Evolutionary conservation across 495 filamentous ascomycete species (phyloP), one percentile per base, ranked within the genome.

Genomic region (Rhypophila decipiens): DNA sequence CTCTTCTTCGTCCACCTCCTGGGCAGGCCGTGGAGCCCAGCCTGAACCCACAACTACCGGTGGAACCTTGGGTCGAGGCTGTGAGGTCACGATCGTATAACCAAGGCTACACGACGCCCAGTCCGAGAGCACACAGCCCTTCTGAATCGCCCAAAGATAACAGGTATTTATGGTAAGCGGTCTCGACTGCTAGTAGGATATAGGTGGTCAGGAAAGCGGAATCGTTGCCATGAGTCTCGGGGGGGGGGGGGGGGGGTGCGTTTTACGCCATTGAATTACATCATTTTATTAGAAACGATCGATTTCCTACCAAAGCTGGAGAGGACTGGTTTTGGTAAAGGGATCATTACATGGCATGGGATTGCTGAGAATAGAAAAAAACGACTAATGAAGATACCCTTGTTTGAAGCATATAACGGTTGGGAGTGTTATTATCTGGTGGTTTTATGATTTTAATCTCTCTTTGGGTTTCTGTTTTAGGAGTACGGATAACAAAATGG

Each of bases 211-310:
- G n/a, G n/a, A n/a, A n/a, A n/a, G n/a, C n/a, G n/a, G n/a, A n/a
- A n/a, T n/a, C n/a, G n/a, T n/a, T n/a, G n/a, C n/a, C n/a, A n/a
- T n/a, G n/a, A n/a, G n/a, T n/a, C n/a, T n/a, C n/a, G n/a, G n/a
- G n/a, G n/a, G n/a, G n/a, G n/a, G n/a, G n/a, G n/a, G n/a, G n/a
- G n/a, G n/a, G n/a, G n/a, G n/a, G n/a, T n/a, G n/a, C n/a, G n/a
- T n/a, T n/a, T n/a, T n/a, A n/a, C n/a, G n/a, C 27, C 36, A 39
- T 18, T 13, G 20, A 18, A 22, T 24, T 15, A 12, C 39, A 24
- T 37, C 44, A 38, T 46, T 46, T 46, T 46, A 15, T 34, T 46
- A 46, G 44, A 46, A 46, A 46, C 38, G 44, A 38, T 24, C 1
- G 39, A 2, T 37, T 15, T 27, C 13, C 34, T 4, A 44, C 5